phyloP scores from a whole-genome alignment of 495 filamentous ascomycete genomes.

The Xylaria intraflava region DNA sequence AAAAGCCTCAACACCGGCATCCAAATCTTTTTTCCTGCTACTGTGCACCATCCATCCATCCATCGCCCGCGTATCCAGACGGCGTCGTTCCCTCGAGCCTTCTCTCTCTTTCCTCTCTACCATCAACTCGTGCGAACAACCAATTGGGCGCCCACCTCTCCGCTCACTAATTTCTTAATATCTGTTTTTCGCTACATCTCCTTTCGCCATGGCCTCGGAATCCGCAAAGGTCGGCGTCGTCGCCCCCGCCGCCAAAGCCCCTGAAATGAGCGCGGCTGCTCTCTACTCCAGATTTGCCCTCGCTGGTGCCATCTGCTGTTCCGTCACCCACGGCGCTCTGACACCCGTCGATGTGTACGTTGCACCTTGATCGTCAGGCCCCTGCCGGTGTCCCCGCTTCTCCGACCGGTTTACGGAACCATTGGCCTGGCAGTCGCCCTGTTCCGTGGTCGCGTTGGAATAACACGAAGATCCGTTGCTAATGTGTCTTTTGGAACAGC shows the following conservation, averaged over 20 bases:
- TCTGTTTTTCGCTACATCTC: neutral
- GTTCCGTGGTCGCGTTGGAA: neutral
- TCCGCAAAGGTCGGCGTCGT: constrained; percentile 32
- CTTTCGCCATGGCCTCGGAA: constrained; percentile 9
- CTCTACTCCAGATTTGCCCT: constrained; percentile 85
- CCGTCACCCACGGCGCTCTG: constrained; percentile 84
- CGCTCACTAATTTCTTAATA: neutral
- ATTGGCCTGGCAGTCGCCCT: neutral
- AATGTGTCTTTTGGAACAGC: constrained; percentile 41
- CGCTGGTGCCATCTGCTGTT: constrained; percentile 89
- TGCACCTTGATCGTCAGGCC: neutral
- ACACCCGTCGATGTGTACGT: constrained; percentile 97
- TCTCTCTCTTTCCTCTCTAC: neutral
- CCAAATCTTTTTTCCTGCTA: neutral
- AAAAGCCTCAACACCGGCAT: constrained; percentile 10
- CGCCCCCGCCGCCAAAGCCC: constrained; percentile 22
- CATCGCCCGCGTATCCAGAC: neutral
- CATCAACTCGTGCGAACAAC: neutral
- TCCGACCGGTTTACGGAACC: constrained; percentile 1
- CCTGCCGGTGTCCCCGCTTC: neutral
- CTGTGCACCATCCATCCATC: neutral
- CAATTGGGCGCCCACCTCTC: neutral
- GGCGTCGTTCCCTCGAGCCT: constrained; percentile 1
- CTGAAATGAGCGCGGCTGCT: constrained; percentile 41
- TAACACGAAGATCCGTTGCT: constrained; percentile 5